These are phyloP conservation scores for Cyberlindnera americana DNA, from an alignment of 805 yeast species.

Conservation along the genomic window DNA sequence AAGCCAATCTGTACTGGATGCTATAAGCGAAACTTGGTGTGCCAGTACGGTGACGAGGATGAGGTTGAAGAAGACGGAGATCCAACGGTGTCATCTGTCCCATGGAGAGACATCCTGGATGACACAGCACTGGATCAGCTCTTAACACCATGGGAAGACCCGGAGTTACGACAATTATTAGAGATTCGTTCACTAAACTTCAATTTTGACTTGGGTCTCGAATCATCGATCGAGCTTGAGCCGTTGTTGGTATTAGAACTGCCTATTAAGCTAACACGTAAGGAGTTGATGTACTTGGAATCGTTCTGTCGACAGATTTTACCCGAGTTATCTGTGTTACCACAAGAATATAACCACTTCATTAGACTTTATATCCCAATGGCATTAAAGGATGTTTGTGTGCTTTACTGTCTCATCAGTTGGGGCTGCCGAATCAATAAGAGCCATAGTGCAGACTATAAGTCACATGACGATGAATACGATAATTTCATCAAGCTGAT, in stretches of 20 bases:
- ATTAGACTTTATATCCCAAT: constrained; percentile 41
- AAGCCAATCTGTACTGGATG: constrained; percentile 47
- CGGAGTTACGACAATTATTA: constrained; percentile 7
- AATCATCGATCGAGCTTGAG: background rate
- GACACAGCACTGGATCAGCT: constrained; percentile 7
- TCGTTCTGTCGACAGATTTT: constrained; percentile 44
- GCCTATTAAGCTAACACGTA: constrained; percentile 32
- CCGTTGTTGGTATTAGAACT: constrained; percentile 16
- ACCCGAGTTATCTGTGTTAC: constrained; percentile 36
- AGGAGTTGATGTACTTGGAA: constrained; percentile 37
- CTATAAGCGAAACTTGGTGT: constrained; percentile 27
- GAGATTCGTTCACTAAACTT: constrained; percentile 9
- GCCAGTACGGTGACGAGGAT: constrained; percentile 22
- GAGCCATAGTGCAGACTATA: constrained; percentile 10
- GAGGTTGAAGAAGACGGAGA: constrained; percentile 9
- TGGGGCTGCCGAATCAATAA: constrained; percentile 44
- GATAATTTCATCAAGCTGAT: constrained; percentile 8
- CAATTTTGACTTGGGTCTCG: constrained; percentile 22
- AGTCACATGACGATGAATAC: constrained; percentile 18
- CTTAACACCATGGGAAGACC: constrained; percentile 13
- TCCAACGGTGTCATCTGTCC: constrained; percentile 12
- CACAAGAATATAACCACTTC: constrained; percentile 43
- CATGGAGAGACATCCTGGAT: constrained; percentile 7
- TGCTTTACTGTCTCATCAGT: constrained; percentile 43
- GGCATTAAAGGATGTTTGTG: constrained; percentile 40